Evolutionary conservation across 305 asterid species (phyloP), one percentile per base, ranked within the genome.

Genomic region (Fraxinus xanthoxyloides): DNA sequence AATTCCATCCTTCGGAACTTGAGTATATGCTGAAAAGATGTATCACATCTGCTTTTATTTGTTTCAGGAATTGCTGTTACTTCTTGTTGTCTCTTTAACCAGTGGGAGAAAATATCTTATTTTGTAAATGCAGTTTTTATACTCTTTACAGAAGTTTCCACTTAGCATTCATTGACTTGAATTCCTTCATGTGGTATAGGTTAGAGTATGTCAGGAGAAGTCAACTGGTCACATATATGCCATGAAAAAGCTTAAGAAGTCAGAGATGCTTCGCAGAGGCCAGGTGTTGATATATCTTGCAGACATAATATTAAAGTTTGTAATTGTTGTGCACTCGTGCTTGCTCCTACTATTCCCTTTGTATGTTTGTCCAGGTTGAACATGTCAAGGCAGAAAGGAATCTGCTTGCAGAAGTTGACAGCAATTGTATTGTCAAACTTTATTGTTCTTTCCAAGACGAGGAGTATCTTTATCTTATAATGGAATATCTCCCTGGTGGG

Each of bases 401-500:
- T 89, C 89, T 95, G 77, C 92, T 95, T 38, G 98, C 98, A 10
- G 98, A 94, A 87, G 98, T 95, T 81, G 98, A 93, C 76, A 93
- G 98, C 90, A 95, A 91, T 85, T 95, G 98, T 89, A 95, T 93
- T 34, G 98, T 95, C 83, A 95, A 95, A 83, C 94, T 95, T 67
- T 93, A 93, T 87, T 95, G 98, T 85, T 95, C 98, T 74, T 95
- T 95, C 91, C 98, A 95, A 90, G 98, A 95, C 76, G 98, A 93
- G 84, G 98, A 93, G 90, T 95, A 90, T 88, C 91, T 95, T 9
- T 95, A 95, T 87, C 92, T 95, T 72, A 91, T 95, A 36, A 95
- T 95, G 98, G 98, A 95, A 90, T 95, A 95, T 85, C 93, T 95
- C 77, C 98, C 98, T 77, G 98, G 98, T 83, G 98, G 98, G 86